Base-by-base conservation (phyloP, 805 yeast genomes). In the Candida maris region DNA sequence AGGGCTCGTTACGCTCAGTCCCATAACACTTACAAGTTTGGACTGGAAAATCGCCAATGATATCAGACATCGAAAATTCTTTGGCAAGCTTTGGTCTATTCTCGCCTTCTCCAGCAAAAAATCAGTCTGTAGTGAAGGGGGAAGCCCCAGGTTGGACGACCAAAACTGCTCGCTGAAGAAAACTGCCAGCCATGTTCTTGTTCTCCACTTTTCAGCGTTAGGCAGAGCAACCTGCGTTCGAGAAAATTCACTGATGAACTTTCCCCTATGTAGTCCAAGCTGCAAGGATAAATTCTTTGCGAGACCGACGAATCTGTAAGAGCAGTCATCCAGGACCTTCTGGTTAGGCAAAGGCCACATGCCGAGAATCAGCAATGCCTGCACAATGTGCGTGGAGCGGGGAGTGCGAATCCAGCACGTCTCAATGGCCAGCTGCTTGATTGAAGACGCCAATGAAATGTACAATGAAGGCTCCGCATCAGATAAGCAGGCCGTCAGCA, bases 331-430 rank as follows among this genome's bases (percentile, higher is more conserved):
- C 41, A 89, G 67, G 14, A 89, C 91, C 53, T 88, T 89, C 53
- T 85, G 89, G 52, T 88, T 88, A 0, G 97, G 97, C 30, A 89
- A 60, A 0, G 96, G 96, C 97, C 97, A 89, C 12, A 79, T 78
- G 19, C 89, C 78, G 19, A 89, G 66, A n/a, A 89, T 81, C 18
- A 89, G 64, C 26, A 89, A 65, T 0, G 96, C 95, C 55, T 89
- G 97, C 6, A 89, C 86, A 26, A 89, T 89, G 57, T 89, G 96
- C 0, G 96, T 85, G 3, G 95, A 85, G 54, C 97, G 71, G 2
- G 97, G 96, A 0, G 97, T 89, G 39, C 89, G 68, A 32, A 88
- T 77, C 94, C 96, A 86, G 61, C 96, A 87, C 0, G 94, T 85
- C 52, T 85, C 95, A 35, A 86, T 86, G 0, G 95, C 95, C 47